A percentile compares a stretch with the other conserved stretches of the same genome.
These are phyloP conservation scores for Phytophthora macrochlamydospora DNA, from an alignment of 352 stramenopile species.

Conservation along the genomic window DNA sequence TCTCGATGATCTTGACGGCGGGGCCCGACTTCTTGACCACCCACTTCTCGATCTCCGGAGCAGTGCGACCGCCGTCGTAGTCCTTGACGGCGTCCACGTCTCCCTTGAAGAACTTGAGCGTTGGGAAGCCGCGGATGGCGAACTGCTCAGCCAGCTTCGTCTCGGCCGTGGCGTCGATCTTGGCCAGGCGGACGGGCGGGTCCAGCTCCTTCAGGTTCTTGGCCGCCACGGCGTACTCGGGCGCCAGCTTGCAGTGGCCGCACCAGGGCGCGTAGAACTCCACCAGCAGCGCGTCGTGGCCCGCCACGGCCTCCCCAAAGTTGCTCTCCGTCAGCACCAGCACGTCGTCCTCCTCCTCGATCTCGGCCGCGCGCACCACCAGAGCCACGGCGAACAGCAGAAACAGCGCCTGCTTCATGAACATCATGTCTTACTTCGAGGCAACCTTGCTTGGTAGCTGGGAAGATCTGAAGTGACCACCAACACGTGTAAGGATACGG, in stretches of 20 bases:
- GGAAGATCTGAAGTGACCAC: slow-evolving; percentile 55
- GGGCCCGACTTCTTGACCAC: slow-evolving; percentile 93
- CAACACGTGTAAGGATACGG: neutral
- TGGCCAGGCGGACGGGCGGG: slow-evolving; percentile 78
- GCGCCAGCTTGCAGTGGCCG: slow-evolving; percentile 89
- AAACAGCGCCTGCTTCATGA: slow-evolving; percentile 62
- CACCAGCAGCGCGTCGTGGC: slow-evolving; percentile 89
- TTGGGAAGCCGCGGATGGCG: slow-evolving; percentile 88
- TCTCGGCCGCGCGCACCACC: slow-evolving; percentile 49
- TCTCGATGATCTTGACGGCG: slow-evolving; percentile 80
- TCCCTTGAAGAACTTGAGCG: slow-evolving; percentile 94
- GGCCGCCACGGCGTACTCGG: slow-evolving; percentile 89
- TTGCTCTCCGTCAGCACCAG: slow-evolving; percentile 92
- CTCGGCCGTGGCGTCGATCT: slow-evolving; percentile 89
- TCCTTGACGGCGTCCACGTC: slow-evolving; percentile 85
- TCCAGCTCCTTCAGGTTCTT: slow-evolving; percentile 82
- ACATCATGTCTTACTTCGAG: slow-evolving; percentile 45
- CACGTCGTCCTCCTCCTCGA: slow-evolving; percentile 91
- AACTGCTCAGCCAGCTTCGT: slow-evolving; percentile 85
- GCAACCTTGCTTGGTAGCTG: slow-evolving; percentile 14
- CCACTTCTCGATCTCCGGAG: slow-evolving; percentile 89
- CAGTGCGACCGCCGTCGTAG: slow-evolving; percentile 85
- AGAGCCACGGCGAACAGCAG: slow-evolving; percentile 58
- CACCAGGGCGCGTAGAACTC: slow-evolving; percentile 91
- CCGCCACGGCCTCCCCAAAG: slow-evolving; percentile 86